phyloP scores from a whole-genome alignment of 108 stramenopile species.

The Licmophora abbreviata region DNA sequence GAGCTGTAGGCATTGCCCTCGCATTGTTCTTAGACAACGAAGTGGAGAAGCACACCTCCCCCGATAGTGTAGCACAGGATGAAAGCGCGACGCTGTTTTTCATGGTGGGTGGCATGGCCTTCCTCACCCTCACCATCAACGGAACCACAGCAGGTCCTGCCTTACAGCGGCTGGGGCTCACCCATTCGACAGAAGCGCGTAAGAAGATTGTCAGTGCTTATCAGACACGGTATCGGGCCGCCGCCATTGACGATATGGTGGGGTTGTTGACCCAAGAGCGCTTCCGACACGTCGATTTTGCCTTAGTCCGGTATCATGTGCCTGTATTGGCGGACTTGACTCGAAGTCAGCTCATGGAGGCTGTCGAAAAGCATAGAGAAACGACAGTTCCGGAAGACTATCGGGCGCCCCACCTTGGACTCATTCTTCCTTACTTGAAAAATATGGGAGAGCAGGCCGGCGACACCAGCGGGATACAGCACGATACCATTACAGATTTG shows the following conservation, averaged over 20 bases:
- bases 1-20: constrained; percentile 77
- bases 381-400: constrained; percentile 25
- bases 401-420: constrained; percentile 28
- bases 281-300: constrained; percentile 39
- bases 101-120: constrained; percentile 38
- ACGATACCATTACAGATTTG: neutral
- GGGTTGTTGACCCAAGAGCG: constrained; percentile 30
- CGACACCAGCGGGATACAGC: constrained; percentile 2
- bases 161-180: constrained; percentile 36
- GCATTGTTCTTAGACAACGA: constrained; percentile 57
- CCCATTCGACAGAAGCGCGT: constrained; percentile 38
- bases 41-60: constrained; percentile 13
- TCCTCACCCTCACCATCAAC: constrained; percentile 47
- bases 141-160: constrained; percentile 47
- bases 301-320: constrained; percentile 45
- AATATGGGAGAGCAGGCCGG: neutral
- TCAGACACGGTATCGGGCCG: constrained; percentile 8
- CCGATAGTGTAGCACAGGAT: constrained; percentile 3
- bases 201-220: constrained; percentile 32
- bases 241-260: constrained; percentile 27
- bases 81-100: constrained; percentile 19
- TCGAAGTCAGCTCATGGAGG: constrained; percentile 26
- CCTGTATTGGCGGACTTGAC: constrained; percentile 41
- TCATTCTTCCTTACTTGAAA: constrained; percentile 36
- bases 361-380: no score